phyloP scores from a whole-genome alignment of 768 basidiomycete species.

The Leccinum disarticulatum region DNA sequence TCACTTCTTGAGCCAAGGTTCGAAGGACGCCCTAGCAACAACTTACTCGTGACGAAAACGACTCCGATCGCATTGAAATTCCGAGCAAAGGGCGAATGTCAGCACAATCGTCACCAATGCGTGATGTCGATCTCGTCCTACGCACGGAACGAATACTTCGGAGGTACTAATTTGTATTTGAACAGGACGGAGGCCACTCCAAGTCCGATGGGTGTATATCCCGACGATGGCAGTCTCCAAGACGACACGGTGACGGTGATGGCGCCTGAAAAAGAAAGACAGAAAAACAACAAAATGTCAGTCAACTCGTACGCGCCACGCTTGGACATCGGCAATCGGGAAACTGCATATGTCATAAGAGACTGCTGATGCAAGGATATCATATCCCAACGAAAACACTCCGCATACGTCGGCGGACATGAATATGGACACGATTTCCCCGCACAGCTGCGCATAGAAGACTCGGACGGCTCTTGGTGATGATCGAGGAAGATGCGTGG shows the following conservation, averaged over 20 bases:
- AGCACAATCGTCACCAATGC: not conserved
- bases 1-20: not conserved
- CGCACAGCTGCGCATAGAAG: not conserved
- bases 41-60: not conserved
- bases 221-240: not conserved
- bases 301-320: not conserved
- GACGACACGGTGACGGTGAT: constrained; percentile 1
- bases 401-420: not conserved
- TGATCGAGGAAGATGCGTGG: too few relatives aligned
- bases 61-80: not conserved
- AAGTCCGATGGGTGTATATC: not conserved
- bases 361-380: constrained; percentile 1
- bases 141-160: constrained; percentile 4
- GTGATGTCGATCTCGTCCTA: not conserved
- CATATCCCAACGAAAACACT: constrained; percentile 1
- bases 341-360: constrained; percentile 1
- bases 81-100: not conserved
- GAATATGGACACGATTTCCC: constrained; percentile 2
- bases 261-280: not conserved
- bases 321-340: constrained; percentile 5
- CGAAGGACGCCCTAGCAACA: not conserved
- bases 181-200: not conserved
- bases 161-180: constrained; percentile 1
- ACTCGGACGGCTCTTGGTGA: too few relatives aligned
- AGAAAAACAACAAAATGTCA: not conserved